Base-by-base conservation (phyloP, 352 stramenopile species). In the Aphanomyces stellatus region DNA sequence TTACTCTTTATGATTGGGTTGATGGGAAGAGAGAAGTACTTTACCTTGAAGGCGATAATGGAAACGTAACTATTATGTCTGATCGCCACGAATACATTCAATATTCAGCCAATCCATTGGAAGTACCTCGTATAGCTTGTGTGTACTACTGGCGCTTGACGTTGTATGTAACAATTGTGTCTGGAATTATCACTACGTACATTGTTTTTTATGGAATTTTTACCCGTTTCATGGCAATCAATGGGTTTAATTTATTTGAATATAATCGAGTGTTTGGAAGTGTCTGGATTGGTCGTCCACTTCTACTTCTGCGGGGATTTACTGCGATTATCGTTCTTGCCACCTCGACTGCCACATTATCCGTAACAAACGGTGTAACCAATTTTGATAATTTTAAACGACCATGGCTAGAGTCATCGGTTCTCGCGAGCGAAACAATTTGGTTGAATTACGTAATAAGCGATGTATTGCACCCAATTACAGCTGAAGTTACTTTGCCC, bases 111-210 rank as follows among this genome's bases (percentile, higher is more conserved):
- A 67, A 67, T 31, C 42, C 60, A n/a, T 24, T 67, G 2, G 60
- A 67, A 31, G 19, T 67, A 1, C 60, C 60, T 3, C 10, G n/a
- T 5, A 46, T 24, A 27, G 60, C 60, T 25, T 67, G 41, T 30
- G 7, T 17, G 3, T 67, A 67, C 43, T n/a, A 57, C 8, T 67
- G 60, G 60, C 19, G 17, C 60, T 33, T 67, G n/a, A 25, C 49
- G 5, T 3, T 53, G 25, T 65, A 65, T 15, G 40, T 55, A 11
- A 65, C 41, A 27, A 24, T 65, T 30, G 57, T 65, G 13, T 22
- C 53, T 13, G 27, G 19, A 15, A 27, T 46, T 25, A 24, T 65
- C 5, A 34, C n/a, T 10, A 30, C 41, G 34, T n/a, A 53, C 11
- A 55, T 65, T n/a, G n/a, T n/a, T n/a, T n/a, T n/a, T n/a, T n/a